Evolutionary conservation across 441 rosid genomes (phyloP), one percentile per base, ranked within the genome.

Genomic region (Dalechampia spathulata): DNA sequence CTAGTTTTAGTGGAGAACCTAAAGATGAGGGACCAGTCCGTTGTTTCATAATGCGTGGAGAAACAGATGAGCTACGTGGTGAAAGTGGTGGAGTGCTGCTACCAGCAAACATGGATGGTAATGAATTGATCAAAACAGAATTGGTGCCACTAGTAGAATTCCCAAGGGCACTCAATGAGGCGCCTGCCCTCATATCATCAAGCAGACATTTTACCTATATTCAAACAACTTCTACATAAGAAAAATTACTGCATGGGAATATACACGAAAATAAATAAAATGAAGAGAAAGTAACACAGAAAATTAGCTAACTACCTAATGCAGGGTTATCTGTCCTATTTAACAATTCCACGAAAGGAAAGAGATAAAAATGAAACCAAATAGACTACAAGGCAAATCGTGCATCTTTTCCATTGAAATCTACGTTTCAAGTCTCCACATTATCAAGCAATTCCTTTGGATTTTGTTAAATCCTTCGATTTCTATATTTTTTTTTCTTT

Each of bases 81-180:
- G 97, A 93, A 62, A 93, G 96, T 1, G 97, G 99, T 55, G 99
- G 99, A 15, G 86, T 81, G 76, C 86, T 83, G 56, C 93, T 95
- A 65, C 86, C 81, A 67, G 87, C 85, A 82, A 90, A 90, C 84
- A 93, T 77, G 53, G 97, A 90, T 11, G 99, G 97, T 52, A 90
- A 59, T 16, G 88, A 32, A 75, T 69, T 82, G 69, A 55, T 67
- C 7, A 72, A 19, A 38, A 71, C 62, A 64, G 75, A 52, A 70
- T 21, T 77, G 34, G 81, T 57, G 70, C 66, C 71, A 55, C 82
- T 72, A 55, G 82, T 75, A 21, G 79, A 65, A 42, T 40, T 81
- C 15, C 81, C 90, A 50, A 68, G 26, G 9, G 63, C 78, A 72
- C 77, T 83, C 57, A 82, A 61, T 48, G 92, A 76, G 58, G 61